Base-by-base conservation (phyloP, 1,139 yeast species). In the Diutina scorzettiae region DNA sequence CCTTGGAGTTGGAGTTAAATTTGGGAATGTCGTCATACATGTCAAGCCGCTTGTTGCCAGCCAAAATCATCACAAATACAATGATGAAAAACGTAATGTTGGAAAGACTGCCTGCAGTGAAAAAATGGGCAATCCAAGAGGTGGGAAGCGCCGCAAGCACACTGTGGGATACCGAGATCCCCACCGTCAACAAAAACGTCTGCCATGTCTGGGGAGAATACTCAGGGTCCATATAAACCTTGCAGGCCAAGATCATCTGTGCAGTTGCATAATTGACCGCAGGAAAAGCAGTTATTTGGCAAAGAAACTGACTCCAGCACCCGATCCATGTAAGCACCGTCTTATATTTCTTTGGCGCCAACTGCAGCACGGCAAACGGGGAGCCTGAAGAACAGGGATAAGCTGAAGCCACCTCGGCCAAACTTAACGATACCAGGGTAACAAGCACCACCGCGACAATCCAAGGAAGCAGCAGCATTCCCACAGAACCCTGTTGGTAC, bases 251-350 rank as follows among this genome's bases (percentile, higher is more conserved):
- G 47, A 79, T 75, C 73, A 79, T 66, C 43, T 70, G 57, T 3
- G 85, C 82, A 45, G 79, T 69, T 31, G 76, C 66, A 46, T 72
- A 79, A 50, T 74, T 76, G 43, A 79, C 80, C 2, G 82, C 74
- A 0, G 85, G 84, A n/a, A 81, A 68, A 19, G 70, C 67, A 2
- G 79, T 73, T 43, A 73, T 65, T 49, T 72, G 78, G 43, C 73
- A 73, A 48, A 73, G 56, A 70, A 73, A 73, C 55, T 76, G 76
- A 36, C 77, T 65, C 73, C 78, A 76, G 45, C 79, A 76, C 12
- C 76, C 73, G 44, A 69, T 54, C 79, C 80, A 76, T 3, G 82
- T 74, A 43, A 76, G 62, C 17, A 74, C 53, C 2, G 81, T 73
- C 25, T 72, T 71, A 52, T 63, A 72, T 48, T 60, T 67, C 42